phyloP scores from a whole-genome alignment of 805 yeast species.

The Teunomyces funiuensis region DNA sequence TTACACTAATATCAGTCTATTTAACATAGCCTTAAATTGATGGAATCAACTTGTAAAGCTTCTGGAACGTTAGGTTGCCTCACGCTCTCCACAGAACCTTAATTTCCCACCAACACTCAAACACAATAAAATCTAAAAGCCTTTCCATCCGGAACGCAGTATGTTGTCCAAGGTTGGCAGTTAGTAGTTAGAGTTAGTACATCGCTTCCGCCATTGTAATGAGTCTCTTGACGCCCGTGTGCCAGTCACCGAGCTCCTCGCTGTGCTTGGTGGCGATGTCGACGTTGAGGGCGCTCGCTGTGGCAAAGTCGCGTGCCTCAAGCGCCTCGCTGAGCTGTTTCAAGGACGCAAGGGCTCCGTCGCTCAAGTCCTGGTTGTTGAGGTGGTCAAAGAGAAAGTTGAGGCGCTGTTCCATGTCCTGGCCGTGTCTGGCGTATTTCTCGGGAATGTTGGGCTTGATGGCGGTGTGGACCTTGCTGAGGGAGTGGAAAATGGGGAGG shows the following conservation, averaged over 20 bases:
- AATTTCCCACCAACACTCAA: too few relatives aligned
- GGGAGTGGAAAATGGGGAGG: slow-evolving; percentile 55
- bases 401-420: slow-evolving; percentile 81
- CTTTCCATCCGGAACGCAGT: too few relatives aligned
- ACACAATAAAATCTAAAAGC: too few relatives aligned
- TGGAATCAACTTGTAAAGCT: too few relatives aligned
- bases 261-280: slow-evolving; percentile 64
- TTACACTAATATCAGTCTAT: too few relatives aligned
- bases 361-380: slow-evolving; percentile 67
- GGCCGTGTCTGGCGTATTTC: slow-evolving; percentile 66
- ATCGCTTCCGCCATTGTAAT: slow-evolving; percentile 64
- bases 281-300: slow-evolving; percentile 56
- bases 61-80: too few relatives aligned
- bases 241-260: slow-evolving; percentile 87
- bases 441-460: slow-evolving; percentile 76
- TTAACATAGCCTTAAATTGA: too few relatives aligned
- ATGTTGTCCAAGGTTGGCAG: too few relatives aligned
- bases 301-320: slow-evolving; percentile 50
- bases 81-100: too few relatives aligned
- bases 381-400: slow-evolving; percentile 74
- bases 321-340: slow-evolving; percentile 51
- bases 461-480: slow-evolving; percentile 54
- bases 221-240: slow-evolving; percentile 85
- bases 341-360: slow-evolving; percentile 55
- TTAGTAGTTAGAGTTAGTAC: too few relatives aligned